Evolutionary conservation across 108 stramenopile genomes (phyloP).

Genomic region (Cyclotella distinguenda): DNA sequence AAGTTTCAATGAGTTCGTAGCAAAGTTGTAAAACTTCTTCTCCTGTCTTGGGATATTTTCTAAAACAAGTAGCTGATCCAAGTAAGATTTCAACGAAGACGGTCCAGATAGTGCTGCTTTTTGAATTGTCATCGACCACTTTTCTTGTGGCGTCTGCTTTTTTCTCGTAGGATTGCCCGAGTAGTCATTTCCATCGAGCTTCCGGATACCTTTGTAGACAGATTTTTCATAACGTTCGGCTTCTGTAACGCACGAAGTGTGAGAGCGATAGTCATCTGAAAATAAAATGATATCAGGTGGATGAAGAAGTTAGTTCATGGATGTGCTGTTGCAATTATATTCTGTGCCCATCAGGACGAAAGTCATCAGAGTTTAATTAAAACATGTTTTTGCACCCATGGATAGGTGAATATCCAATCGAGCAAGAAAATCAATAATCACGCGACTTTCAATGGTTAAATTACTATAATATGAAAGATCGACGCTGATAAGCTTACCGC

Average conservation of each 20-base stretch:
- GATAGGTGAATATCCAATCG: constrained; percentile 48
- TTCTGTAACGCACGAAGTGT: constrained; percentile 86
- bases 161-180: constrained; percentile 42
- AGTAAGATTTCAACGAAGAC: constrained; percentile 50
- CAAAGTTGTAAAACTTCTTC: constrained; percentile 91
- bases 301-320: no score
- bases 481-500: constrained; percentile 62
- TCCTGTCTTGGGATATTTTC: constrained; percentile 89
- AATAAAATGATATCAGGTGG: no score
- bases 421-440: constrained; percentile 44
- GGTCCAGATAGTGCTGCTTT: constrained; percentile 58
- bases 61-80: constrained; percentile 54
- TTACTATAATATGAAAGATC: no score
- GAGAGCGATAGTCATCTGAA: constrained; percentile 80
- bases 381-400: constrained; percentile 86
- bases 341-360: not conserved
- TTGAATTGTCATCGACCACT: constrained; percentile 70
- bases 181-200: constrained; percentile 25
- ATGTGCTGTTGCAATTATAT: not conserved
- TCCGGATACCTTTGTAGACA: constrained; percentile 43
- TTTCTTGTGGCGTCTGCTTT: constrained; percentile 70
- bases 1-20: constrained; percentile 75
- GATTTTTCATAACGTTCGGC: constrained; percentile 85
- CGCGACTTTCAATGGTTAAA: no score
- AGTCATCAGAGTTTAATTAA: constrained; percentile 93